These are phyloP conservation scores for Annulohypoxylon stygium DNA, from an alignment of 495 filamentous ascomycete genomes.

Conservation along the genomic window DNA sequence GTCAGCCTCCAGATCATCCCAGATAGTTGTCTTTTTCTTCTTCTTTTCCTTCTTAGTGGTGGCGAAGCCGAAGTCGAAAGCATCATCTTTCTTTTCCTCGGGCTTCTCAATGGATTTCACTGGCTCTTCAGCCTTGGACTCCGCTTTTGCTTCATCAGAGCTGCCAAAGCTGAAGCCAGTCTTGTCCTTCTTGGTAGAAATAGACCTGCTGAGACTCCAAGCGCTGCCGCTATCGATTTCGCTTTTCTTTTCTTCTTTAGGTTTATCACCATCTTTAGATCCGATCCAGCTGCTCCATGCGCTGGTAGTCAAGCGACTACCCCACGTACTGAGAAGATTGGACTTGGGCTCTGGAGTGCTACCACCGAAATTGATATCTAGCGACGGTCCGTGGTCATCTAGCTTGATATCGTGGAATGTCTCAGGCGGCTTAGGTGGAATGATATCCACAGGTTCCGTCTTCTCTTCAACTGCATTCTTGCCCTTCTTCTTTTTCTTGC, in stretches of 20 bases:
- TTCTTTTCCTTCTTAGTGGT: slow-evolving; percentile 53
- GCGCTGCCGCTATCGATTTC: slow-evolving; percentile 48
- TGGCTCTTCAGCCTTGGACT: slow-evolving; percentile 45
- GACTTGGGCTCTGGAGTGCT: slow-evolving; percentile 50
- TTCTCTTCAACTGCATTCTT: slow-evolving; percentile 51
- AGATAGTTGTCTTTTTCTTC: slow-evolving; percentile 54
- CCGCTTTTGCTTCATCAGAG: slow-evolving; percentile 51
- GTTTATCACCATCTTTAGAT: slow-evolving; percentile 39
- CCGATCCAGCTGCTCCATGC: slow-evolving; percentile 52
- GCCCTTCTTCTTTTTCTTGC: slow-evolving; percentile 62
- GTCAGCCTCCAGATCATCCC: slow-evolving; percentile 47
- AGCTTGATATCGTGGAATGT: slow-evolving; percentile 65
- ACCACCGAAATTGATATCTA: slow-evolving; percentile 54
- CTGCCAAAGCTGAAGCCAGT: slow-evolving; percentile 55
- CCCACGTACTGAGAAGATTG: slow-evolving; percentile 56
- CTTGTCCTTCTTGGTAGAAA: slow-evolving; percentile 61
- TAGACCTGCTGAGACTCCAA: slow-evolving; percentile 57
- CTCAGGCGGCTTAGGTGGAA: slow-evolving; percentile 50
- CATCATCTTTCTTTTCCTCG: slow-evolving; percentile 49
- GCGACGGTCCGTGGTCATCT: slow-evolving; percentile 56
- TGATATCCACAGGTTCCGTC: slow-evolving; percentile 36
- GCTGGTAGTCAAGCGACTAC: slow-evolving; percentile 54
- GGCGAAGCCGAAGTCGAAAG: slow-evolving; percentile 53
- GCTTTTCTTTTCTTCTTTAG: slow-evolving; percentile 42
- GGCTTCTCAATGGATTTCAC: slow-evolving; percentile 35